Conservation (phyloP, 257 asterid species). For the Petunia secreta region DNA sequence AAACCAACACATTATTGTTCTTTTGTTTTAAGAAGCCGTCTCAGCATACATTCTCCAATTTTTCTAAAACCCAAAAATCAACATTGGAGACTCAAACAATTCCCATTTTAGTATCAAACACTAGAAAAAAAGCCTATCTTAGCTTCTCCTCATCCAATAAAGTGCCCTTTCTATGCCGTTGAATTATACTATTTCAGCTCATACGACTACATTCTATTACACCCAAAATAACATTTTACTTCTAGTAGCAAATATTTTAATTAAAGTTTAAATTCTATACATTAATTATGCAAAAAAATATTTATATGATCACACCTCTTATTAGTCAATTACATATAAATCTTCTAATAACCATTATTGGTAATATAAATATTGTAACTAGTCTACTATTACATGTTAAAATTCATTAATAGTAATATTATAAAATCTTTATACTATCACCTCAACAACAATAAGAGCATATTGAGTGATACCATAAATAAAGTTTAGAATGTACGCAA, state of each 20-base stretch:
- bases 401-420: no score
- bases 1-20: constrained; percentile 55
- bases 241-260: neutral
- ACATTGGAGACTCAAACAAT: constrained; percentile 41
- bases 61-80: constrained; percentile 44
- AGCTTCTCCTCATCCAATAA: constrained; percentile 45
- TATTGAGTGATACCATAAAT: no score
- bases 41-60: constrained; percentile 1
- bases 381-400: no score
- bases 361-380: no score
- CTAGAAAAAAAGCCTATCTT: neutral
- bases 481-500: no score
- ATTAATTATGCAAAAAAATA: no score
- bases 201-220: neutral
- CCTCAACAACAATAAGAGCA: no score
- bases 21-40: constrained; percentile 26
- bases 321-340: no score
- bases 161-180: constrained; percentile 11
- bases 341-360: no score
- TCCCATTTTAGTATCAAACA: constrained; percentile 33
- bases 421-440: no score
- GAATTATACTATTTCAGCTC: neutral
- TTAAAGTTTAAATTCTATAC: no score
- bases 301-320: no score
- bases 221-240: neutral